Base-by-base conservation (phyloP, 305 asterid species). In the Andrographis paniculata region DNA sequence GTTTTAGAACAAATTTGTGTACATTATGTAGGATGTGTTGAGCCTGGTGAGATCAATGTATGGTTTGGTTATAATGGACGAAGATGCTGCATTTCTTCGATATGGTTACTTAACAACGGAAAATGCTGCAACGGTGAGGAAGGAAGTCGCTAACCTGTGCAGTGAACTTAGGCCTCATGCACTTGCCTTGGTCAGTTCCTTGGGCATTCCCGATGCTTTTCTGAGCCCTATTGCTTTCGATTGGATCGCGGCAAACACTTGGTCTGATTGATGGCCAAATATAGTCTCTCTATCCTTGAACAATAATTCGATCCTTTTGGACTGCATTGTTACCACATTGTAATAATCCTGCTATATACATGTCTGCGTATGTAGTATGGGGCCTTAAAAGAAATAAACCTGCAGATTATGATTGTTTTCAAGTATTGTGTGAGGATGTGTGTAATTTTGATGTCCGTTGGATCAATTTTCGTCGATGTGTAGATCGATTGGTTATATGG, bases 131-230 rank as follows among this genome's bases (percentile, higher is more conserved):
- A 56, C 61, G 0, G 93, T 84, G 63, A 81, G 96, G 63, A 72
- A 70, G 56, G 95, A 92, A 71, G 70, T 84, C 11, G 69, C 76
- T 9, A 72, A 64, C 20, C 89, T 87, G 5, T 92, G 96, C 70
- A 52, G 72, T 20, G 96, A 79, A 67, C 68, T 84, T 35, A 76
- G 96, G 49, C 94, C 94, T 12, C 87, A 84, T 46, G 94, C 93
- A 2, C 99, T 87, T 51, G 69, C 85, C 16, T 58, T 84, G 72
- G 96, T 92, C 54, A 59, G 41, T 59, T 79, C 95, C 17, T 74
- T 92, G 1, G 95, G 99, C 28, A 81, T 92, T 53, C 95, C 95
- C 17, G 95, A 84, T 65, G 93, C 94, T 61, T 92, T 92, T 65
- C 75, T 92, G 53, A 50, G 95, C 50, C 99, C 99, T 3, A 74